Base-by-base conservation (phyloP, 805 yeast species). In the Barnettozyma salicaria region DNA sequence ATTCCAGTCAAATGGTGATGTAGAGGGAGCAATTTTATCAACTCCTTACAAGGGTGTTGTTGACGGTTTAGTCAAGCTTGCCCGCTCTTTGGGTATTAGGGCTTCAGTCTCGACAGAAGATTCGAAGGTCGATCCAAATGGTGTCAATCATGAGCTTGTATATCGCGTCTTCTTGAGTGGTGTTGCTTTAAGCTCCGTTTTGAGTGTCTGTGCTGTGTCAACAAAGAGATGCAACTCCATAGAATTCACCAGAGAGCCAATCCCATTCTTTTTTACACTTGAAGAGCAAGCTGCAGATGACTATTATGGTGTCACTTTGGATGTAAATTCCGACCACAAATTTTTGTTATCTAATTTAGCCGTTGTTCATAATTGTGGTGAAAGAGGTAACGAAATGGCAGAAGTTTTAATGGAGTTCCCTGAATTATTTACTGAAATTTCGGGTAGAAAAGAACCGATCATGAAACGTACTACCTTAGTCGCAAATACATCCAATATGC, bases 331-430 rank as follows among this genome's bases (percentile, higher is more conserved):
- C 27, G 74, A 70, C 50, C 68, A 67, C 39, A 58, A 59, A 53
- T 69, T 63, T 50, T 47, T 70, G 50, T 50, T 70, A 39, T 52
- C 70, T 5, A 61, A 61, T 42, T 41, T 56, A 45, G 60, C 63
- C 16, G 40, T 64, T 9, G 63, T 65, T 19, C 45, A 39, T 28
- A 44, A 41, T 40, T 71, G 85, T 61, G 97, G 97, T 59, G 98
- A 90, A 70, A 66, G 98, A 45, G 98, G 98, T 60, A 92, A 92
- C 57, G 98, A 92, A 70, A 92, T 92, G 97, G 97, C 97, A 37
- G 98, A 92, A 67, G 98, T 92, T 25, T 74, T 92, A 65, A 89
- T 90, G 96, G 99, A 92, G 68, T 92, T 92, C 87, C 99, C 99
- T 34, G 97, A 92, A 65, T 73, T 92, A 60, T 86, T 66, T 65